Evolutionary conservation across 495 filamentous ascomycete genomes (phyloP), one percentile per base, ranked within the genome.

Genomic region (Tuber brumale): DNA sequence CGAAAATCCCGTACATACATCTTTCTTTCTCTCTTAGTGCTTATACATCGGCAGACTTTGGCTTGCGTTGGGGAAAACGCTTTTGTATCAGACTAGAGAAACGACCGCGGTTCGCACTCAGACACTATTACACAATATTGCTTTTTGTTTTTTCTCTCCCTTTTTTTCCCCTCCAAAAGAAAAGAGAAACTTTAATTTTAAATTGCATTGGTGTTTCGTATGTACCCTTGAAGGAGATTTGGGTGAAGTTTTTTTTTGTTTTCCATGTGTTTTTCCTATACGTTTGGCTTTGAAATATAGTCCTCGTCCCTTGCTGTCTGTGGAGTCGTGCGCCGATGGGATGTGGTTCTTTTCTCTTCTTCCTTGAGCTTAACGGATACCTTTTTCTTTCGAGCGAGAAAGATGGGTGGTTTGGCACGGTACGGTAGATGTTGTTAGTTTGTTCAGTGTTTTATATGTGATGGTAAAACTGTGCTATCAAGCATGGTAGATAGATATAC

Each of bases 71-170:
- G 57, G 57, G 57, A 31, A 66, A 31, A 66, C 57, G 57, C 57
- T 66, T 66, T 66, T 66, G 57, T 66, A 66, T 66, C 57, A 66
- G 57, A 66, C 57, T 66, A 31, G 57, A 31, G 57, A 66, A 66
- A 66, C 57, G 57, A 66, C 10, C 57, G 12, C 27, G 2, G 27
- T 66, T 66, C 57, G 23, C 57, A 66, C 27, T 66, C 57, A 31
- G 21, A 66, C 57, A 66, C 57, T 31, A 31, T 66, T 66, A 66
- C 57, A 66, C 57, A 31, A 66, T 66, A 31, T 66, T 66, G 57
- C 57, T 31, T 66, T 66, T 61, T 14, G n/a, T 66, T 31, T 66
- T 66, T 6, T 23, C n/a, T 9, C 57, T 31, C 27, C 12, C 27
- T 66, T 66, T 31, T 66, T 57, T n/a, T 18, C 31, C 27, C 10